Evolutionary conservation across 2,329 filamentous ascomycete species (phyloP), one percentile per base, ranked within the genome.

Genomic region (Didymella glomerata): DNA sequence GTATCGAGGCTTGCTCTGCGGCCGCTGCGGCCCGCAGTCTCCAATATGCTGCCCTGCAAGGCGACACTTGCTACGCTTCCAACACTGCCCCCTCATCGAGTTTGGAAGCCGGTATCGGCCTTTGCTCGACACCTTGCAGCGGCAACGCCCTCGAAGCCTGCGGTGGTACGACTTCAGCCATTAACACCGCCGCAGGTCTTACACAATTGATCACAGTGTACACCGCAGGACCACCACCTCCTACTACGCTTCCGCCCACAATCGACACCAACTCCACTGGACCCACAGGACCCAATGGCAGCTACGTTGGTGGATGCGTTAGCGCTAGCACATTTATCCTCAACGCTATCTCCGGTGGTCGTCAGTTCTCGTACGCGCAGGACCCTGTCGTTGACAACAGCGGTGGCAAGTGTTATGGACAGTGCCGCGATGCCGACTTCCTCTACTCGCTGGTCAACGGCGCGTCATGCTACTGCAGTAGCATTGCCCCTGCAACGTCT

Each of bases 31-130:
- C 20, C n/a, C 13, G 8, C 2, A 27, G 25, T 22, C 25, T 16
- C 36, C 25, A 3, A 8, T 42, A 50, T n/a, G 36, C 25, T 30
- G 48, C 30, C 13, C 11, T 50, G 11, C 41, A 53, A 24, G 50
- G 50, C 30, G 25, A 13, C 14, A 28, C 50, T 16, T 53, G 50
- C 24, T 53, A 46, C 20, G 22, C 30, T 16, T 53, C 50, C 16
- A 38, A 53, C 30, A 46, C 22, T 2, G 20, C 41, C 0, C 41
- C 50, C 6, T 18, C 20, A 9, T 6, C 22, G 2, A 24, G n/a
- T 9, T 11, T 32, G 41, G 41, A 53, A 24, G 50, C 50, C 5
- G 50, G 50, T 18, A 45, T 53, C 13, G 50, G 50, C 14, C 50
- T 53, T 6, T 53, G 50, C 22, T 32, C 50, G 3, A 53, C 20